Conservation (phyloP, 2,329 filamentous ascomycete genomes). For the Fusarium neocosmosporiellum region DNA sequence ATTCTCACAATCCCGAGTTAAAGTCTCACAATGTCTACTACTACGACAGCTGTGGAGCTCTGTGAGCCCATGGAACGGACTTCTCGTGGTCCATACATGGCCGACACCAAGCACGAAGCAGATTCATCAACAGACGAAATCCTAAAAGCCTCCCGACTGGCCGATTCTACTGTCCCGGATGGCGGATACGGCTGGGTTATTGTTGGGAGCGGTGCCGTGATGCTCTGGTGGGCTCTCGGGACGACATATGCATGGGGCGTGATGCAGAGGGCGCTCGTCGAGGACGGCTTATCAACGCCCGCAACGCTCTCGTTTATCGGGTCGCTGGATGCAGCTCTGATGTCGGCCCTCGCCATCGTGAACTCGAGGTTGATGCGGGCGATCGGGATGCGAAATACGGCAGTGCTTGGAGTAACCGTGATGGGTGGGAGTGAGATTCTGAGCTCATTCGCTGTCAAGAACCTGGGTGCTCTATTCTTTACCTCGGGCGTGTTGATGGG, state of each 20-base stretch:
- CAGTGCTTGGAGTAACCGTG: conserved; percentile 60
- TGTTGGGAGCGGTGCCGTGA: conserved; percentile 60
- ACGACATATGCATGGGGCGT: conserved; percentile 70
- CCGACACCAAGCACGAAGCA: neutral
- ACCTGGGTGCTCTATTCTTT: conserved; percentile 50
- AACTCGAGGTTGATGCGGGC: conserved; percentile 62
- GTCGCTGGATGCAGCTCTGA: conserved; percentile 61
- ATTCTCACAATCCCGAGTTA: neutral
- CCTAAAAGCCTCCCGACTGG: conserved; percentile 56
- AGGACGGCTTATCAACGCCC: conserved; percentile 58
- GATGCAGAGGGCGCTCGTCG: conserved; percentile 66
- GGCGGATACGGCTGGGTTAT: conserved; percentile 69
- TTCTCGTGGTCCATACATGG: conserved; percentile 2
- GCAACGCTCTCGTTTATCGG: conserved; percentile 70
- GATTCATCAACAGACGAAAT: conserved; percentile 31
- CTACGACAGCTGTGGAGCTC: conserved; percentile 19
- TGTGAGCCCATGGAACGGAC: conserved; percentile 1
- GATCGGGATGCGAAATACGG: conserved; percentile 60
- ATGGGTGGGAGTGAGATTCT: conserved; percentile 62
- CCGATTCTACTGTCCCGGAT: conserved; percentile 61
- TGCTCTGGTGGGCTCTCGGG: conserved; percentile 68
- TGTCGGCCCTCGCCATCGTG: conserved; percentile 63
- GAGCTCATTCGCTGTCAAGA: conserved; percentile 52
- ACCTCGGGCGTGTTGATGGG: conserved; percentile 49
- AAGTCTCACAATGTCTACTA: neutral